Percentiles rank a stretch among this genome's conserved stretches.
Conservation (phyloP, 169 alveolate species). For the Cryptosporidium parvum region DNA sequence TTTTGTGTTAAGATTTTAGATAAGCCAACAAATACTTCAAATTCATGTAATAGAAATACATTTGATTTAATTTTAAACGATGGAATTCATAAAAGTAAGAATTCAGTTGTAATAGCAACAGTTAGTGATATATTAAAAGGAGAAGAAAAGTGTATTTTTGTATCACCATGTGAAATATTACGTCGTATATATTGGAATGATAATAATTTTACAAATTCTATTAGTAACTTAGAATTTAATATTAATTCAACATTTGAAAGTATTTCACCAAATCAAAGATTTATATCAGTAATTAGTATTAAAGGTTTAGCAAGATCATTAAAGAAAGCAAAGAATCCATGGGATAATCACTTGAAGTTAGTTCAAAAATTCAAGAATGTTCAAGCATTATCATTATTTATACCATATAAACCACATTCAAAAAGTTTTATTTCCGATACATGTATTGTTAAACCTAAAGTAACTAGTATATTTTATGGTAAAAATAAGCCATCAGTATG, state of each 20-base stretch:
- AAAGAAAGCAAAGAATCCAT: slow-evolving; percentile 27
- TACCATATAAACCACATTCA: slow-evolving; percentile 66
- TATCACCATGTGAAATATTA: slow-evolving; percentile 70
- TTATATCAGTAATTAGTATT: slow-evolving; percentile 16
- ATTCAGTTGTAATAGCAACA: slow-evolving; percentile 14
- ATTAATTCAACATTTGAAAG: slow-evolving; percentile 33
- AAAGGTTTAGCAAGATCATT: slow-evolving; percentile 60
- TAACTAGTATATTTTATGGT: slow-evolving; percentile 63
- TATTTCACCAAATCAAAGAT: slow-evolving; percentile 21
- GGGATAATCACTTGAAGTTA: slow-evolving; percentile 28
- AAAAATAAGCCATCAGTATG: slow-evolving; percentile 57
- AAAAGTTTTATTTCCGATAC: slow-evolving; percentile 67
- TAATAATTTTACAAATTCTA: slow-evolving; percentile 2
- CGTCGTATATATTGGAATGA: slow-evolving; percentile 61
- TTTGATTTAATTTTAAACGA: slow-evolving; percentile 48
- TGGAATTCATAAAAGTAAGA: slow-evolving; percentile 36
- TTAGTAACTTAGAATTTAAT: slow-evolving; percentile 27
- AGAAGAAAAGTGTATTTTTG: slow-evolving; percentile 64
- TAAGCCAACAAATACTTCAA: slow-evolving; percentile 17
- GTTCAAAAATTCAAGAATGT: slow-evolving; percentile 40
- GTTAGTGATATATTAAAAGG: slow-evolving; percentile 31
- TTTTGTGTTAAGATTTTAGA: slow-evolving; percentile 65
- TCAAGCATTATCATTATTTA: slow-evolving; percentile 62
- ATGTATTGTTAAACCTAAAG: slow-evolving; percentile 56
- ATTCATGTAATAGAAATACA: slow-evolving; percentile 21